Percentiles rank a stretch among this genome's conserved stretches.
phyloP scores from a whole-genome alignment of 179 eudicot genomes.

The Drosera spatulata region DNA sequence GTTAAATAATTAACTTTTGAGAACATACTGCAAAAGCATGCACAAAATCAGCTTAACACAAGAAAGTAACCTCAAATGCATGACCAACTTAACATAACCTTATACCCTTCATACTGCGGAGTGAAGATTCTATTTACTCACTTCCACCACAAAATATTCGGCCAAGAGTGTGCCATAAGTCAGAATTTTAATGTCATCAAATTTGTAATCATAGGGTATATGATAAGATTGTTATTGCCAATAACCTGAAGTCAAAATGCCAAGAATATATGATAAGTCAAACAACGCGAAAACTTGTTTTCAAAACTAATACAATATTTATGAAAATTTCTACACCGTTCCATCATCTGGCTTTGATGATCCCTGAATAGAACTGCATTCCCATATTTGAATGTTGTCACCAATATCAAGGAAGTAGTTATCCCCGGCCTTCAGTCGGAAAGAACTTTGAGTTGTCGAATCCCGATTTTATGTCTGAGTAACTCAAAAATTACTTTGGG shows the following conservation, averaged over 20 bases:
- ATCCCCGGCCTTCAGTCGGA: constrained; percentile 70
- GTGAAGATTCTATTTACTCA: constrained; percentile 7
- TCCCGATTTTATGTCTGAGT: no score
- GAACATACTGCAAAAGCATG: no score
- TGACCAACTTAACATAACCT: no score
- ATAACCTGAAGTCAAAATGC: constrained; percentile 38
- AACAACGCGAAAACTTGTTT: neutral
- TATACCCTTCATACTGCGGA: no score
- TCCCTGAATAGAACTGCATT: constrained; percentile 74
- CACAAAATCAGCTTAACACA: no score
- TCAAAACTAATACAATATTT: neutral
- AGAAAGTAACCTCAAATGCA: no score
- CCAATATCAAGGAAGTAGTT: constrained; percentile 86
- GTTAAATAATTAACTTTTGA: no score
- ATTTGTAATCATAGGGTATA: constrained; percentile 92
- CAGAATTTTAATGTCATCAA: constrained; percentile 72
- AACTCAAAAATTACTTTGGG: no score
- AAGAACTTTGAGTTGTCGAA: no score
- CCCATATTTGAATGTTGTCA: constrained; percentile 89
- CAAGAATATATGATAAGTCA: neutral
- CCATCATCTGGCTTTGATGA: constrained; percentile 64
- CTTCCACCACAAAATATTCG: constrained; percentile 83
- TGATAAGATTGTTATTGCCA: constrained; percentile 90
- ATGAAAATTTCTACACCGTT: constrained; percentile 43
- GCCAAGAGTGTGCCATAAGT: constrained; percentile 86